phyloP scores from a whole-genome alignment of 179 eudicot genomes.

The Silene coronaria region DNA sequence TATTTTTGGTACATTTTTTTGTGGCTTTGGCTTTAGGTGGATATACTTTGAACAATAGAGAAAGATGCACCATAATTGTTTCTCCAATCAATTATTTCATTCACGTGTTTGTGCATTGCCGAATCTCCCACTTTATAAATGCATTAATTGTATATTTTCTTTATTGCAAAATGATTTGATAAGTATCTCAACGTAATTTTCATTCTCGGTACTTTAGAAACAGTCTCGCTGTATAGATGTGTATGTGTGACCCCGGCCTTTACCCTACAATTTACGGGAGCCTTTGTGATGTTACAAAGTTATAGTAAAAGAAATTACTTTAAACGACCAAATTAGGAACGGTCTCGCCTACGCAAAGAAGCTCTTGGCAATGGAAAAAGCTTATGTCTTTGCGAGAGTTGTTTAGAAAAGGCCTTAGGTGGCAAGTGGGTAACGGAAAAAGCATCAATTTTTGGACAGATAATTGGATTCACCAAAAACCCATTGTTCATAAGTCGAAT shows the following conservation, averaged over 20 bases:
- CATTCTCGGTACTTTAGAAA: too few species aligned
- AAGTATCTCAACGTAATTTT: too few species aligned
- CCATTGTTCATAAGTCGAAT: background rate
- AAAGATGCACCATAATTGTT: background rate
- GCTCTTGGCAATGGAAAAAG: background rate
- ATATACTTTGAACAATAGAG: background rate
- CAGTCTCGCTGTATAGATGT: too few species aligned
- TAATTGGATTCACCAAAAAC: background rate
- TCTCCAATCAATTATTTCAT: background rate
- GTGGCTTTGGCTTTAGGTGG: background rate
- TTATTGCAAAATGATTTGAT: too few species aligned
- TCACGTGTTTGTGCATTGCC: background rate
- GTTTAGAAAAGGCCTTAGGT: background rate
- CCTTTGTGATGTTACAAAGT: too few species aligned
- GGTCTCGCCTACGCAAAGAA: too few species aligned
- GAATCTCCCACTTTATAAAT: conserved; percentile 6
- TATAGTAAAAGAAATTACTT: too few species aligned
- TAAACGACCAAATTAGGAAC: too few species aligned
- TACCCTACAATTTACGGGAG: too few species aligned
- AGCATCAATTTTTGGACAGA: background rate
- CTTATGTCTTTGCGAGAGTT: background rate
- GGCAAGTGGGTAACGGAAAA: background rate
- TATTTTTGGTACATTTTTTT: background rate
- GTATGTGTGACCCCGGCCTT: too few species aligned
- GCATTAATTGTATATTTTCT: too few species aligned